Evolutionary conservation across 305 asterid species (phyloP), one percentile per base, ranked within the genome.

Genomic region (Fraxinus xanthoxyloides): DNA sequence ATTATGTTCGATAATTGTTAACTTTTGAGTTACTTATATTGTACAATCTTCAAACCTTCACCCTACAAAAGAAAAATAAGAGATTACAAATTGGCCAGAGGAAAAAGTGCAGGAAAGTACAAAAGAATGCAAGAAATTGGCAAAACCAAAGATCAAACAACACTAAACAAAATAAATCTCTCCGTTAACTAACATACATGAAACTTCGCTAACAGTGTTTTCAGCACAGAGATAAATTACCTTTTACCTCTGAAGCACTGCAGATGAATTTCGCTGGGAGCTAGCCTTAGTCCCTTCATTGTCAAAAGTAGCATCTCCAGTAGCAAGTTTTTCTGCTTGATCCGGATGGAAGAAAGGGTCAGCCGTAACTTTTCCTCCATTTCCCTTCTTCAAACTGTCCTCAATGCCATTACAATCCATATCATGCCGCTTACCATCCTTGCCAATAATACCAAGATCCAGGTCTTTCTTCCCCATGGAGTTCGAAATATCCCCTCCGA

Each of bases 341-440:
- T 85, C 84, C 12, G 90, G 80, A 75, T 72, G 75, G 56, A 90
- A 81, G 73, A 89, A 85, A 77, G 88, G 89, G 77, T 90, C 88
- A 32, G 77, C 31, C 7, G 38, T 48, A 19, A 63, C 84, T 69
- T 87, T 82, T 32, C 89, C 92, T 0, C 88, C 87, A 51, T 83
- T 85, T 12, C 77, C 89, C 85, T 89, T 88, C 87, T 90, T 90
- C 86, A 87, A 73, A 76, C 88, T 86, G 24, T 91, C 93, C 13
- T 87, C 90, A 7, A 88, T 87, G 35, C 90, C 90, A 7, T 61
- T 86, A 78, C 90, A 90, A 79, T 93, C 95, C 87, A 91, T 78
- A 85, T 83, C 86, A 78, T 85, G 91, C 72, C 88, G 87, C 78
- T 84, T 85, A n/a, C 91, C 90, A 30, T 90, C 93, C 83, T 90